Percentiles rank a stretch among this genome's conserved stretches.
These are phyloP conservation scores for Striga asiatica DNA, from an alignment of 257 asterid species.

Conservation along the genomic window DNA sequence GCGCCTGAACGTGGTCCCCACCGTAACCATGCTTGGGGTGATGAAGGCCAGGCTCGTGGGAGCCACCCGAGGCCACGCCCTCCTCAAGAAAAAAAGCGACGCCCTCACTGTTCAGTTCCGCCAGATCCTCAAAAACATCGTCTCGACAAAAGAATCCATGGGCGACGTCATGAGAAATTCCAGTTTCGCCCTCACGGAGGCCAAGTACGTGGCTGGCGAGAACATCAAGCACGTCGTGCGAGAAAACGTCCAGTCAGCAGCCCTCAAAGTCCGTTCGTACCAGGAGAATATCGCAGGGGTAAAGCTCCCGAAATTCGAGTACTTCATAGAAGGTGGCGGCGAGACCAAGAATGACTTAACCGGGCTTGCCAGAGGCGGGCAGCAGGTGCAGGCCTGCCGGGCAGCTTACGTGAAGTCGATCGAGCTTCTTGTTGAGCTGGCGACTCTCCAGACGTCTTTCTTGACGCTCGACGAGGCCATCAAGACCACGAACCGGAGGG, in stretches of 20 bases:
- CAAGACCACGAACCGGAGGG: conserved; percentile 55
- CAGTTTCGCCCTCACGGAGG: conserved; percentile 41
- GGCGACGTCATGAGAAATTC: conserved; percentile 38
- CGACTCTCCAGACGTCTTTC: conserved; percentile 40
- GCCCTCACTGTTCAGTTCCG: conserved; percentile 44
- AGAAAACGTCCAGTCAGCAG: conserved; percentile 30
- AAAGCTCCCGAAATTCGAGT: conserved; percentile 38
- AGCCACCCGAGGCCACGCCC: conserved; percentile 47
- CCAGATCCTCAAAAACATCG: conserved; percentile 36
- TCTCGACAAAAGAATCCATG: conserved; percentile 42
- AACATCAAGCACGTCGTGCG: conserved; percentile 39
- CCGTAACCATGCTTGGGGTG: conserved; percentile 41
- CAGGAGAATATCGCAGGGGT: conserved; percentile 47
- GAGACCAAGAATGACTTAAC: conserved; percentile 40
- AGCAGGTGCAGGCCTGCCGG: conserved; percentile 42
- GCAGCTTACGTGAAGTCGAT: conserved; percentile 40
- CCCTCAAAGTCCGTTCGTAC: conserved; percentile 33
- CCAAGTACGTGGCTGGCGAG: conserved; percentile 41
- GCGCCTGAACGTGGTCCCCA: conserved; percentile 43
- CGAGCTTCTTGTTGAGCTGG: conserved; percentile 47
- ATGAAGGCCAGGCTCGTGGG: conserved; percentile 43
- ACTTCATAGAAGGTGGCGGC: conserved; percentile 34
- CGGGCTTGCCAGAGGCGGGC: conserved; percentile 49
- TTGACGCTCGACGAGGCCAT: conserved; percentile 51
- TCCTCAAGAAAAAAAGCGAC: conserved; percentile 48